Evolutionary conservation across 345 rosid species (phyloP).

Genomic region (Salix udensis): DNA sequence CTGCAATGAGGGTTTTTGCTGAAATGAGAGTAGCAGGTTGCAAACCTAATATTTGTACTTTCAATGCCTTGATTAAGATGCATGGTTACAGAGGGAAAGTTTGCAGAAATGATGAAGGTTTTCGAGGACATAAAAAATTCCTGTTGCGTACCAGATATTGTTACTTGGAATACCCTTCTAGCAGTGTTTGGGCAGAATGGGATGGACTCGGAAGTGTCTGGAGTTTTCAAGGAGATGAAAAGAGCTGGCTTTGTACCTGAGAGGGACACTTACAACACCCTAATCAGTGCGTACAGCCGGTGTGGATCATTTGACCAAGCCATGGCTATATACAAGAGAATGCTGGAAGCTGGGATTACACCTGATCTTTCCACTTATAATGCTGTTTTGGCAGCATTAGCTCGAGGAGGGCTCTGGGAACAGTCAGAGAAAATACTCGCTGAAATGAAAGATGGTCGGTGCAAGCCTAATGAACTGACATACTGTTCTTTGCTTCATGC

Average conservation of each 20-base stretch:
- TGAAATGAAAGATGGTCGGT: constrained; percentile 73
- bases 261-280: constrained; percentile 86
- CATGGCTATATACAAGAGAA: constrained; percentile 70
- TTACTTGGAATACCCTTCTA: constrained; percentile 89
- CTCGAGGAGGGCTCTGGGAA: constrained; percentile 95
- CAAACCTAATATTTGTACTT: constrained; percentile 88
- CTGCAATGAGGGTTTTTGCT: constrained; percentile 64
- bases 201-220: constrained; percentile 83
- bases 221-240: constrained; percentile 96
- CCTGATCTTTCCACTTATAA: constrained; percentile 91
- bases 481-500: constrained; percentile 86
- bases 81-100: constrained; percentile 80
- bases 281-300: constrained; percentile 86
- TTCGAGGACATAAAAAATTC: constrained; percentile 74
- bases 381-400: constrained; percentile 88
- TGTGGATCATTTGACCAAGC: constrained; percentile 89
- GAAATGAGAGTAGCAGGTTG: constrained; percentile 78
- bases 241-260: constrained; percentile 90
- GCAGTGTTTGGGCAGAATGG: constrained; percentile 92
- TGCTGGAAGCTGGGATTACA: constrained; percentile 80
- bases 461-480: constrained; percentile 84
- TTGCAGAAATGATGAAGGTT: constrained; percentile 86
- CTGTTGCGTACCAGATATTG: constrained; percentile 67
- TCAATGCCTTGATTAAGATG: constrained; percentile 93
- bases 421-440: constrained; percentile 79